phyloP scores from a whole-genome alignment of 2,329 filamentous ascomycete species.

The Talaromyces sp. region DNA sequence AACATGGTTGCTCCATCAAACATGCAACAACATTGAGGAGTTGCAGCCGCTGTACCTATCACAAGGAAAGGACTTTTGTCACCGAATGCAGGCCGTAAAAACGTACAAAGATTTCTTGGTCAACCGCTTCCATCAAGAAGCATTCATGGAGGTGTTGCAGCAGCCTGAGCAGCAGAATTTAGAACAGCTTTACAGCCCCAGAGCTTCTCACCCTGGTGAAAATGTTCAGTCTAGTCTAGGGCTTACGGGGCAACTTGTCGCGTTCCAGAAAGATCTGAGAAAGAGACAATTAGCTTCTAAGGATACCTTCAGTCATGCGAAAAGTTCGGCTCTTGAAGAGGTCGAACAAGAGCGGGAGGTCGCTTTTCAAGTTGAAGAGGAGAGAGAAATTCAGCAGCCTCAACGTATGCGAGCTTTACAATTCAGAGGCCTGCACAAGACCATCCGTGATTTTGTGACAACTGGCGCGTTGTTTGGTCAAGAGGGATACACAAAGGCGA shows the following conservation, averaged over 20 bases:
- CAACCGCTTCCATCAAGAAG: constrained; percentile 33
- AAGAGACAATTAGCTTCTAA: neutral
- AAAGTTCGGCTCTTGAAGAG: constrained; percentile 45
- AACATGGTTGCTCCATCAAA: constrained; percentile 64
- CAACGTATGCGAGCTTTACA: constrained; percentile 39
- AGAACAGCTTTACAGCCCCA: constrained; percentile 56
- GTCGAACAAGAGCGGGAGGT: constrained; percentile 60
- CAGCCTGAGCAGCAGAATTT: constrained; percentile 59
- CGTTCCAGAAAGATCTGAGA: constrained; percentile 30
- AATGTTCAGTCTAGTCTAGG: constrained; percentile 23
- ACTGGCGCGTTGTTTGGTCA: constrained; percentile 29
- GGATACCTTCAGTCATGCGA: too few relatives aligned
- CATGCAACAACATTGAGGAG: constrained; percentile 60
- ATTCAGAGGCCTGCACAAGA: constrained; percentile 50
- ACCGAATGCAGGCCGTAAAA: constrained; percentile 51
- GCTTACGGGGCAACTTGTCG: constrained; percentile 33
- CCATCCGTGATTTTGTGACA: constrained; percentile 52
- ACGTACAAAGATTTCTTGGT: constrained; percentile 46
- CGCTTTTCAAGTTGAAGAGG: constrained; percentile 45
- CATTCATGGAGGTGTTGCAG: constrained; percentile 48
- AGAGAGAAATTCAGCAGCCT: constrained; percentile 56
- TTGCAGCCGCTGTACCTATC: constrained; percentile 58
- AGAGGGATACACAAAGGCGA: neutral
- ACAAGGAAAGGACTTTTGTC: constrained; percentile 62
- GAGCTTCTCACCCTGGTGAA: constrained; percentile 16